Evolutionary conservation across 768 basidiomycete species (phyloP).

Genomic region (Psilocybe subaeruginosa): DNA sequence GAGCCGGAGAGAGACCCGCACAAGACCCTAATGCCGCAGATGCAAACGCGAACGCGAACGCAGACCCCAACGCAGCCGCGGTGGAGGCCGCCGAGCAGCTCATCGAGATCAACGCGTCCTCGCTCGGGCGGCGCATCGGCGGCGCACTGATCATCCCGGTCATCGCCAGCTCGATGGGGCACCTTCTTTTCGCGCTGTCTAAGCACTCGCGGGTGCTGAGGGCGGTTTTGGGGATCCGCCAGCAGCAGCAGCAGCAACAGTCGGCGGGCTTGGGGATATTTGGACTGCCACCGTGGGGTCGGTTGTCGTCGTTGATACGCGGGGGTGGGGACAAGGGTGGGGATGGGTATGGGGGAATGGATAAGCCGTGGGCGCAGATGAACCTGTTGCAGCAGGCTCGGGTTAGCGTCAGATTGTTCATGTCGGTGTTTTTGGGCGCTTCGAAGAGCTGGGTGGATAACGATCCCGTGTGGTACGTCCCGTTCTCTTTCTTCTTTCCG

Average conservation of each 20-base stretch:
- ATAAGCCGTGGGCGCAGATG: conserved; percentile 21
- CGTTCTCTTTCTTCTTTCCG: conserved; percentile 2
- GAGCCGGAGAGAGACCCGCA: conserved; percentile 27
- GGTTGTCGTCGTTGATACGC: conserved; percentile 4
- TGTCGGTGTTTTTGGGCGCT: conserved; percentile 56
- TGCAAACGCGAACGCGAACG: conserved; percentile 18
- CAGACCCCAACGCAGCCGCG: conserved; percentile 44
- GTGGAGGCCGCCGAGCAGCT: conserved; percentile 57
- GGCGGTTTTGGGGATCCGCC: conserved; percentile 38
- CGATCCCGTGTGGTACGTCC: conserved; percentile 71
- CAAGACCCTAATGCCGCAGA: conserved; percentile 38
- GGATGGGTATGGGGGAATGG: conserved; percentile 14
- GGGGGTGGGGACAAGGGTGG: neutral
- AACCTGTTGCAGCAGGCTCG: conserved; percentile 29
- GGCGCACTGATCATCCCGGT: conserved; percentile 72
- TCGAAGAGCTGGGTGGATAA: conserved; percentile 64
- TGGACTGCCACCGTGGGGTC: conserved; percentile 22
- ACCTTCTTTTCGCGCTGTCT: conserved; percentile 57
- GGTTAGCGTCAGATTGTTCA: conserved; percentile 35
- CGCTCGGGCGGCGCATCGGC: conserved; percentile 67
- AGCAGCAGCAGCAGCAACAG: conserved; percentile 7
- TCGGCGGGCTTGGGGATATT: conserved; percentile 11
- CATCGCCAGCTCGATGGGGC: conserved; percentile 69
- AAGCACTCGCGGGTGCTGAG: conserved; percentile 41
- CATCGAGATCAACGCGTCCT: conserved; percentile 58